phyloP scores from a whole-genome alignment of 495 filamentous ascomycete genomes.

The Penicillium simplicissimum region DNA sequence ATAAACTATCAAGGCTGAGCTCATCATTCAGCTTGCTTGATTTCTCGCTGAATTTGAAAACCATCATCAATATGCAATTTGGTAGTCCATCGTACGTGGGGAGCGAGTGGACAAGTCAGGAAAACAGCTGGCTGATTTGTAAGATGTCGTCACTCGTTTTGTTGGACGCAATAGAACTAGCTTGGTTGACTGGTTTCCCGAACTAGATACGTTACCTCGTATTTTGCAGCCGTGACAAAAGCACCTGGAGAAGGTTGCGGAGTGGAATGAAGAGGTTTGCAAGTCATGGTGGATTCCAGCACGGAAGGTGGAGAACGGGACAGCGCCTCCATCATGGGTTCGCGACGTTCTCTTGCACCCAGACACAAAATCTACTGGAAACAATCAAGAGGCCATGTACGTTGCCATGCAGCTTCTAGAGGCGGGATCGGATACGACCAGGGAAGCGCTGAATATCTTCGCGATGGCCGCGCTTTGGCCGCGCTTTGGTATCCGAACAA shows the following conservation, averaged over 20 bases:
- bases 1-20: too few species aligned
- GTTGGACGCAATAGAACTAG: constrained; percentile 29
- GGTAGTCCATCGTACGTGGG: constrained; percentile 39
- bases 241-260: constrained; percentile 32
- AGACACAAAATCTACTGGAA: constrained; percentile 38
- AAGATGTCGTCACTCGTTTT: constrained; percentile 30
- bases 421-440: constrained; percentile 49
- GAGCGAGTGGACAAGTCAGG: constrained; percentile 22
- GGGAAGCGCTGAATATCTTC: constrained; percentile 40
- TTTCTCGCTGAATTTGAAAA: too few species aligned
- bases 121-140: constrained; percentile 29
- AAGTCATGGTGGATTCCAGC: constrained; percentile 39
- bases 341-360: constrained; percentile 37
- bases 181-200: constrained; percentile 43
- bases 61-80: constrained; percentile 47
- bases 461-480: too few species aligned
- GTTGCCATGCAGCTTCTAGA: constrained; percentile 39
- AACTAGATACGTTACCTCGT: constrained; percentile 32
- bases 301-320: constrained; percentile 22
- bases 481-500: constrained; percentile 32
- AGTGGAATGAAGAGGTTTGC: constrained; percentile 35
- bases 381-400: constrained; percentile 49
- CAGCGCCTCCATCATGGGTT: constrained; percentile 30
- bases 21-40: too few species aligned
- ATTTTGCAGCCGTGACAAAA: constrained; percentile 43